These are phyloP conservation scores for Marasmius sp. DNA, from an alignment of 1,284 basidiomycete genomes.

Conservation along the genomic window DNA sequence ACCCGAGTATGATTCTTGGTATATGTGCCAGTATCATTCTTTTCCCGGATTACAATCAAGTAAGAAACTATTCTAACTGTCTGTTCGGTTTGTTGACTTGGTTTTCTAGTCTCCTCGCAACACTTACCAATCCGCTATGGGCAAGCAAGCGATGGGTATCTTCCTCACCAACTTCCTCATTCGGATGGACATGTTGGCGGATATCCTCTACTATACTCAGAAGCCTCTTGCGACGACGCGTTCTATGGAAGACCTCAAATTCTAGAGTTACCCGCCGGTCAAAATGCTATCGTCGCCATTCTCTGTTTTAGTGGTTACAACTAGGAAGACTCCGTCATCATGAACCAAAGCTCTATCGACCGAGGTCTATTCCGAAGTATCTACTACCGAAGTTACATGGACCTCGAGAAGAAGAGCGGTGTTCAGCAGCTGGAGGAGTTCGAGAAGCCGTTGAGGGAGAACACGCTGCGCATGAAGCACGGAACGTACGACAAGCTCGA, in stretches of 20 bases:
- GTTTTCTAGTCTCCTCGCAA: conserved; percentile 89
- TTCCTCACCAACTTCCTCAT: conserved; percentile 97
- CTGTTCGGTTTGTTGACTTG: conserved; percentile 13
- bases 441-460: too few species aligned
- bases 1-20: conserved; percentile 98
- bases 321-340: conserved; percentile 99
- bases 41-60: conserved; percentile 99
- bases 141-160: conserved; percentile 99
- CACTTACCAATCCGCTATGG: conserved; percentile 99
- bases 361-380: conserved; percentile 98
- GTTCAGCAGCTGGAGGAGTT: conserved; percentile 90
- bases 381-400: conserved; percentile 98
- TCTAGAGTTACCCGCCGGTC: conserved; percentile 93
- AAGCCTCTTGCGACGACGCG: conserved; percentile 98
- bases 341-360: conserved; percentile 99
- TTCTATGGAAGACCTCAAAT: conserved; percentile 98
- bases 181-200: conserved; percentile 98
- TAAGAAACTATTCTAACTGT: conserved; percentile 34
- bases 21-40: conserved; percentile 99
- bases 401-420: conserved; percentile 97
- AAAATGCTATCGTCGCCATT: conserved; percentile 96
- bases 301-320: conserved; percentile 99
- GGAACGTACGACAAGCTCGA: too few species aligned
- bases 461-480: too few species aligned
- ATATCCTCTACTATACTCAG: conserved; percentile 97